Evolutionary conservation across 768 basidiomycete genomes (phyloP).

Genomic region (Termitomyces sp.): DNA sequence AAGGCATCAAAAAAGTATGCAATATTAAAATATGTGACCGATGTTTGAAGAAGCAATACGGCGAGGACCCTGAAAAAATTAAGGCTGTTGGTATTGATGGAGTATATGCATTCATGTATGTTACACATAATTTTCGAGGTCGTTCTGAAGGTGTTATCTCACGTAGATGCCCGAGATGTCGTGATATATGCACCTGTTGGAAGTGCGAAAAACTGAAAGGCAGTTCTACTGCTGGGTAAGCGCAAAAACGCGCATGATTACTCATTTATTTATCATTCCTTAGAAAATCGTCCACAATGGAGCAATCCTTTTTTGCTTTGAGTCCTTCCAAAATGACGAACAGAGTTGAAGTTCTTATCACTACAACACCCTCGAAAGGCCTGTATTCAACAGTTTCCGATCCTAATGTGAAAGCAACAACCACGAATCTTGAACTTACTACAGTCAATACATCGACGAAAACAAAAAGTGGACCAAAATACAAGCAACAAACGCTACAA

Average conservation of each 20-base stretch:
- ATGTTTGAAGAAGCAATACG: constrained; percentile 68
- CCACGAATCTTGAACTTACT: neutral
- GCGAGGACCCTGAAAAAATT: constrained; percentile 41
- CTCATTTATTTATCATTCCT: neutral
- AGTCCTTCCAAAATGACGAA: neutral
- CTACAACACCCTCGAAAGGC: neutral
- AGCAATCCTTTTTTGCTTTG: neutral
- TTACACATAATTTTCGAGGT: neutral
- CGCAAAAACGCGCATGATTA: neutral
- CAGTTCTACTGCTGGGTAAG: constrained; percentile 54
- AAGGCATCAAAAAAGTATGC: constrained; percentile 37
- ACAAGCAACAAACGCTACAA: constrained; percentile 22
- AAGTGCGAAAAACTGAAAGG: constrained; percentile 61
- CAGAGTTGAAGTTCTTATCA: constrained; percentile 4
- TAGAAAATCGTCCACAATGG: neutral
- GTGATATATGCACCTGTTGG: constrained; percentile 62
- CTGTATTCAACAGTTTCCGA: neutral
- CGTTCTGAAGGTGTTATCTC: neutral
- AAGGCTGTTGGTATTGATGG: constrained; percentile 21
- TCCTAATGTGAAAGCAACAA: neutral
- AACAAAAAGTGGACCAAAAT: constrained; percentile 8
- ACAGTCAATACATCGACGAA: neutral
- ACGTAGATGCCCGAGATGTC: constrained; percentile 64
- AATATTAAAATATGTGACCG: constrained; percentile 53
- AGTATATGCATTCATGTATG: constrained; percentile 50